Evolutionary conservation across 306 rosid species (phyloP), one percentile per base, ranked within the genome.

Genomic region (Herpetospermum pedunculosum): DNA sequence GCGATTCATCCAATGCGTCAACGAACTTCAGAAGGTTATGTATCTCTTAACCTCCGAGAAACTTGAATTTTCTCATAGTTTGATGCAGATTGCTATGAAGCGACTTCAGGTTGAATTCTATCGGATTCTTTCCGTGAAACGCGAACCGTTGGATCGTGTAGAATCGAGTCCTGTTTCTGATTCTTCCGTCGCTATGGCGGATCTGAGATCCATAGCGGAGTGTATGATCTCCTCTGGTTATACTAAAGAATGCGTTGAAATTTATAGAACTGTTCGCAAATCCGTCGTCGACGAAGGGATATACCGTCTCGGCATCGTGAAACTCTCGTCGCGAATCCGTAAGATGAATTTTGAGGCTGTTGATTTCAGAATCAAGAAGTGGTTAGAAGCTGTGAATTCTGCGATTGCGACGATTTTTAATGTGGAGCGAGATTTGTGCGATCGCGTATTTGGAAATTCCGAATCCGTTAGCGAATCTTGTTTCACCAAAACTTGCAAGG

Each of bases 181-280:
- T 16, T 84, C 96, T 1, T 76, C 77, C 12, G 58, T 46, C 0
- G 88, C 84, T 55, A 82, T 85, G 87, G 77, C 49, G 30, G 97
- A 90, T 70, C 74, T 92, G 18, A 83, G 65, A 34, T 60, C 81
- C 13, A 90, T 92, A 12, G 96, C 97, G 2, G 90, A 85, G 23
- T 90, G 96, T 48, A 92, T 90, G 98, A 75, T 90, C 76, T 84
- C 92, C 0, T 77, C 87, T 21, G 98, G 98, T 14, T 90, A 90
- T 25, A 79, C 84, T 0, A 92, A 83, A 54, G 98, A 92, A 73
- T 92, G 98, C 50, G 69, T 84, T 3, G 41, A 48, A 29, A 82
- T 87, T 6, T 92, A 92, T 77, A 84, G 30, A 12, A 26, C 55
- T 16, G 77, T 88, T 54, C 75, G 98, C 19, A 88, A 92, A 77